Evolutionary conservation across 805 yeast species (phyloP).

Genomic region (Jamesozyma piceae): DNA sequence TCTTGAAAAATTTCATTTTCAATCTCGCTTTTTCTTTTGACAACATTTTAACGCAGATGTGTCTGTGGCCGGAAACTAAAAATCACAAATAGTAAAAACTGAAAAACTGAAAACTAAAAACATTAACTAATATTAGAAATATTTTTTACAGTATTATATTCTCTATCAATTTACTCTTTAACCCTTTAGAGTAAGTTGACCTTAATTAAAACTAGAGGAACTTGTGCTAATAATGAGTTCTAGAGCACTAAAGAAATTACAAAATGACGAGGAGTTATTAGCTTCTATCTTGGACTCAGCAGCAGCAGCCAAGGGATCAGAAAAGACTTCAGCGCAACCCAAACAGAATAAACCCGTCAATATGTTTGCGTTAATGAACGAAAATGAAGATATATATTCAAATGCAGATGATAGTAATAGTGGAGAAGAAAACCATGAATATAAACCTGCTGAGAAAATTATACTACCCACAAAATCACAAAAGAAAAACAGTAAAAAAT

Average conservation of each 20-base stretch:
- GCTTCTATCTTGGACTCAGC: conserved; percentile 14
- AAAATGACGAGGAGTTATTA: conserved; percentile 25
- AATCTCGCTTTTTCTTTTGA: no score
- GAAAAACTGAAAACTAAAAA: no score
- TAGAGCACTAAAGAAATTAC: conserved; percentile 30
- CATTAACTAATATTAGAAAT: no score
- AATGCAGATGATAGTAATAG: conserved; percentile 8
- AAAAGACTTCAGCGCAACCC: neutral
- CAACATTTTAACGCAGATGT: no score
- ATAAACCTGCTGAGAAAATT: neutral
- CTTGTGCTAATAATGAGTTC: conserved; percentile 31
- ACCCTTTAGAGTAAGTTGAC: no score
- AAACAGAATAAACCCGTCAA: conserved; percentile 10
- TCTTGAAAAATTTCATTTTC: neutral
- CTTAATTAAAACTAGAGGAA: no score
- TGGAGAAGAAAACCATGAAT: conserved; percentile 8
- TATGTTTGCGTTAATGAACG: conserved; percentile 25
- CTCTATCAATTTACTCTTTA: no score
- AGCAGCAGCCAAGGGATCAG: neutral
- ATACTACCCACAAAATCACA: conserved; percentile 9
- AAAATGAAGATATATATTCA: conserved; percentile 10
- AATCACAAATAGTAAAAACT: no score
- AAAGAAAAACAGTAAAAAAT: conserved; percentile 21
- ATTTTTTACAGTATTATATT: no score
- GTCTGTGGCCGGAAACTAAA: no score